Percentiles rank a stretch among this genome's conserved stretches.
Evolutionary conservation across 2,329 filamentous ascomycete genomes (phyloP).

Genomic region (Cladorrhinum sp.): DNA sequence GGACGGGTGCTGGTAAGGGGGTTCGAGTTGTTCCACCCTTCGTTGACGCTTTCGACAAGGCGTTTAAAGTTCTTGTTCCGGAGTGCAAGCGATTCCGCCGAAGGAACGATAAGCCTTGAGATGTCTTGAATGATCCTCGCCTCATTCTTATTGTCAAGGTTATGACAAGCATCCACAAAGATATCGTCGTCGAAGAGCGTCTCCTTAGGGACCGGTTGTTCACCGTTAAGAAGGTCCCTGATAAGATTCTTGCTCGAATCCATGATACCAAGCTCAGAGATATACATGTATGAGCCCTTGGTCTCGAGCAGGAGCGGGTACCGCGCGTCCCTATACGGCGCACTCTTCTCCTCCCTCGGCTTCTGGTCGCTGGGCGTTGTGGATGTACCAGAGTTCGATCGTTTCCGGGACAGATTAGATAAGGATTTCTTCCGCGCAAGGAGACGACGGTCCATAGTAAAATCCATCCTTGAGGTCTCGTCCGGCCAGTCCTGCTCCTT

Average conservation of each 20-base stretch:
- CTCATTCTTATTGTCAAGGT: constrained; percentile 33
- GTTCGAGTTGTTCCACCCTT: constrained; percentile 11
- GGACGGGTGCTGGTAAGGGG: constrained; percentile 35
- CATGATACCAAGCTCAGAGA: constrained; percentile 31
- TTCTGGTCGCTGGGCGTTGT: constrained; percentile 38
- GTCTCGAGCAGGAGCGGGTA: constrained; percentile 39
- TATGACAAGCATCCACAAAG: constrained; percentile 37
- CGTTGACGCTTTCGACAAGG: constrained; percentile 16
- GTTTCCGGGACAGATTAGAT: constrained; percentile 16
- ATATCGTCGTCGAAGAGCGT: constrained; percentile 38
- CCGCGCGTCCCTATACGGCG: constrained; percentile 26
- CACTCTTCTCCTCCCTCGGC: constrained; percentile 26
- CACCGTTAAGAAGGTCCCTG: constrained; percentile 30
- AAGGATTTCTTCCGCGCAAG: constrained; percentile 14
- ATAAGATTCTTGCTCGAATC: constrained; percentile 33
- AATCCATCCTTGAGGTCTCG: neutral
- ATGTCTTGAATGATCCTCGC: constrained; percentile 35
- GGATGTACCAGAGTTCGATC: constrained; percentile 20
- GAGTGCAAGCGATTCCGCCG: constrained; percentile 32
- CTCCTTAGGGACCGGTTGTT: constrained; percentile 30
- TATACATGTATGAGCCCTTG: constrained; percentile 38
- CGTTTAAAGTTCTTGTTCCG: constrained; percentile 30
- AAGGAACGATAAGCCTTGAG: constrained; percentile 33
- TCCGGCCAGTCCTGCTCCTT: constrained; percentile 27
- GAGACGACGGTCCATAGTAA: constrained; percentile 5